Evolutionary conservation across 129 eudicot species (phyloP), one percentile per base, ranked within the genome.

Genomic region (Chrysanthemum seticuspe): DNA sequence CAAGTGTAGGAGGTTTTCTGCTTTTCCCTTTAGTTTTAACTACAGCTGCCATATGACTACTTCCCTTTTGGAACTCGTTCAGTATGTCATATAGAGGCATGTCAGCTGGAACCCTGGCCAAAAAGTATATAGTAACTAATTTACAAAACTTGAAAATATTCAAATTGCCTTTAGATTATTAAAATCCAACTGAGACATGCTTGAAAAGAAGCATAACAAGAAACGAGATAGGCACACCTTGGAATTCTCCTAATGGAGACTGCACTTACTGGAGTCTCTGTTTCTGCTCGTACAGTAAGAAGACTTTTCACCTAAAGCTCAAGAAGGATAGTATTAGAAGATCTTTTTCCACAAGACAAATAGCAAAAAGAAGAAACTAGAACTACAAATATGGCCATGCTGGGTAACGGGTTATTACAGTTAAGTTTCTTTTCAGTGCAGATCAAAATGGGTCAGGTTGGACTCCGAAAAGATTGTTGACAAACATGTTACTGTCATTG

Each of bases 31-130:
- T 88, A 25, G 82, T 76, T 80, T 82, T 94, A 50, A 94, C 98
- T 25, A 95, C 99, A 71, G 99, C 99, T 58, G 99, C 99, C 97
- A 95, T 90, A 73, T 95, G 99, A 74, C 99, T 95, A 76, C 97
- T 87, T 59, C 99, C 99, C 69, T 95, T 95, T 81, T 95, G 99
- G 69, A 95, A 94, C 79, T 94, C 98, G 11, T 94, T 94, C 65
- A 94, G 84, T 84, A 94, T 94, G 88, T 94, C 98, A 71, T 94
- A 94, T 25, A 94, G 64, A 55, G 98, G 98, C 98, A 94, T 94
- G 83, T 94, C 91, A 9, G 96, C 87, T 34, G 98, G 98, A 65
- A 94, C 98, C 82, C 98, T 94, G 92, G 15, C 8, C 25, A 65
- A 68, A 36, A 34, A 18, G 0, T 15, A 62, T 23, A 70, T n/a